These are phyloP conservation scores for Echinosophora koreensis DNA, from an alignment of 306 rosid genomes.

Conservation along the genomic window DNA sequence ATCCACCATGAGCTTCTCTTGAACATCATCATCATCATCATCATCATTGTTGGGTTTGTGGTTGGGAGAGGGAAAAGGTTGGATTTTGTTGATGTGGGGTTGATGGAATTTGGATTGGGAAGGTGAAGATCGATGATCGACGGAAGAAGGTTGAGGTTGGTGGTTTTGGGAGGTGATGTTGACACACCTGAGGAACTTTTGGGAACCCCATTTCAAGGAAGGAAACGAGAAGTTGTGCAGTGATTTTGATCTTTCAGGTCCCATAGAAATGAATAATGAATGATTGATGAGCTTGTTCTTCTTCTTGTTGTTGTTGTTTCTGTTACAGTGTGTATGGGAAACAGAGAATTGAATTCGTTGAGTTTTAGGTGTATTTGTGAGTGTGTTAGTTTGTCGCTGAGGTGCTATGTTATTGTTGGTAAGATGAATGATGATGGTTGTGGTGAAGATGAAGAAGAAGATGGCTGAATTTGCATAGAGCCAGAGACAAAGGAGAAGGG, in stretches of 20 bases:
- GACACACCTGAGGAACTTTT: conserved; percentile 58
- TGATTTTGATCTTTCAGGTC: conserved; percentile 63
- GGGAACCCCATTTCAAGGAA: conserved; percentile 69
- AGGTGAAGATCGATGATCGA: conserved; percentile 47
- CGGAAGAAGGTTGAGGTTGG: conserved; percentile 31
- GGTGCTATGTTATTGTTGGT: not conserved
- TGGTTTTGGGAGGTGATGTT: conserved; percentile 31
- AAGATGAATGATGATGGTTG: not conserved
- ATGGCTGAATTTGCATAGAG: conserved; percentile 19
- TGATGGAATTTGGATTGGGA: conserved; percentile 27
- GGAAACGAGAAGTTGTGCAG: conserved; percentile 73
- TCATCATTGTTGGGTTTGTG: not conserved
- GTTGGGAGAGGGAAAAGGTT: conserved; percentile 28
- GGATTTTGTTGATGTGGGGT: conserved; percentile 26
- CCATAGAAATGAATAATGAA: conserved; percentile 45
- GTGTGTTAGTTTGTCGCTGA: not conserved
- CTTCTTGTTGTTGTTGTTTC: not conserved
- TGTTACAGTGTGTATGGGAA: not conserved
- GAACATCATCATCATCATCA: conserved; percentile 44
- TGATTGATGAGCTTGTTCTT: not conserved
- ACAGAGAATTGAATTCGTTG: not conserved
- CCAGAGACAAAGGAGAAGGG: not conserved
- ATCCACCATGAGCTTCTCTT: conserved; percentile 48
- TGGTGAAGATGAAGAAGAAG: not conserved
- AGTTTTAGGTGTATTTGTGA: not conserved